phyloP scores from a whole-genome alignment of 1,139 yeast species.

The Suhomyces terraborum region DNA sequence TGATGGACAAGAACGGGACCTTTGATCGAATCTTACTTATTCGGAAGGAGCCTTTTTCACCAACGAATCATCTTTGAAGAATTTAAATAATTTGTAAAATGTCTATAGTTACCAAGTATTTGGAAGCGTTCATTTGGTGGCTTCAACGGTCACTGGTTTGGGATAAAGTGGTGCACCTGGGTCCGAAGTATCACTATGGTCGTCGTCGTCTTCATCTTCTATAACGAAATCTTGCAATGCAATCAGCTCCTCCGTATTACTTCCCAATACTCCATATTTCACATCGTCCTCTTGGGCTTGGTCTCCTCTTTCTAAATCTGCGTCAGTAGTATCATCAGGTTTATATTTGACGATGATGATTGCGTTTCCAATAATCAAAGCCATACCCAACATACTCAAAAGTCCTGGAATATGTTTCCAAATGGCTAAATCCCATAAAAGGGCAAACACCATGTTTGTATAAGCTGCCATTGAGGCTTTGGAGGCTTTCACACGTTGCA shows the following conservation, averaged over 20 bases:
- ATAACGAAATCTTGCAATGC: constrained; percentile 22
- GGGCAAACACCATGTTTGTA: constrained; percentile 75
- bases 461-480: constrained; percentile 76
- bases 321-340: constrained; percentile 25
- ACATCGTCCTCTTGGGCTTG: constrained; percentile 2
- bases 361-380: constrained; percentile 69
- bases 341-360: constrained; percentile 57
- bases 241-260: constrained; percentile 17
- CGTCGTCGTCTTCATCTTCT: constrained; percentile 22
- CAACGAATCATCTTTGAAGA: too few relatives aligned
- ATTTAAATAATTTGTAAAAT: too few relatives aligned
- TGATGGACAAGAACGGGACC: too few relatives aligned
- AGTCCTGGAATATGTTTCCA: constrained; percentile 76
- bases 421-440: constrained; percentile 71
- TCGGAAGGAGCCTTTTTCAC: background rate
- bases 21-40: too few relatives aligned
- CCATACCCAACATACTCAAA: constrained; percentile 69
- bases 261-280: constrained; percentile 12
- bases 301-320: constrained; percentile 10
- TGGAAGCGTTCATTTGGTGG: background rate
- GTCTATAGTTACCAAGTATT: too few relatives aligned
- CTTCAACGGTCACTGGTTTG: background rate
- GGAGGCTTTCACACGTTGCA: constrained; percentile 80
- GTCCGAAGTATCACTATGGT: constrained; percentile 9
- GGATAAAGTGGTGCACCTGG: constrained; percentile 1